Base-by-base conservation (phyloP, 805 yeast genomes). In the Yarrowia sp. region DNA sequence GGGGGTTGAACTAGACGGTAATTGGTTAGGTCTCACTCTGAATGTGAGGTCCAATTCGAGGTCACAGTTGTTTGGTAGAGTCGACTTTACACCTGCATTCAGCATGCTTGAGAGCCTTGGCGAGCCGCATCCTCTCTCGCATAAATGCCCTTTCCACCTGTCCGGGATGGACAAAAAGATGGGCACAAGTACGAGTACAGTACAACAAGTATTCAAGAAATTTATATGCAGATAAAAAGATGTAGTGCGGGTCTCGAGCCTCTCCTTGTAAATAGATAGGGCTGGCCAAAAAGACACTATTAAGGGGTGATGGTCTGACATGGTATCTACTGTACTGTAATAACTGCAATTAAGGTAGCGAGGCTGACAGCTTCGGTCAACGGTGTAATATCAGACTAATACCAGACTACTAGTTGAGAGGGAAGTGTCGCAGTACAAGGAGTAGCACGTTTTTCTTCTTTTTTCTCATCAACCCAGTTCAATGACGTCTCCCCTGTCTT, bases 281-380 rank as follows among this genome's bases (percentile, higher is more conserved):
- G 28, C 24, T 28, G 35, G 16, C 19, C 6, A 14, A 16, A 41
- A 7, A 6, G 48, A 22, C n/a, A 41, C 28, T 16, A 44, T n/a
- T 33, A 16, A 9, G 16, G 33, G n/a, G 16, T n/a, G 58, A 5
- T n/a, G 33, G 58, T 30, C 58, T 51, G 58, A 35, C 16, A 38
- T 48, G 54, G 54, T 30, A 32, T 48, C 26, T n/a, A n/a, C n/a
- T n/a, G n/a, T 48, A 17, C 54, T 46, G 54, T 16, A 48, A 48
- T 28, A 48, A 38, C 38, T 33, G 51, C 5, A 22, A 26, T 22
- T 46, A 28, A 22, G 35, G 6, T 14, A n/a, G 51, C 4, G 51
- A 46, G 35, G 51, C 51, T 46, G 51, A 46, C 21, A n/a, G 24
- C 17, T 11, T 40, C 44, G 19, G 26, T 21, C 19, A 43, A 22